Evolutionary conservation across 306 rosid species (phyloP).

Genomic region (Gastrolobium bilobum): DNA sequence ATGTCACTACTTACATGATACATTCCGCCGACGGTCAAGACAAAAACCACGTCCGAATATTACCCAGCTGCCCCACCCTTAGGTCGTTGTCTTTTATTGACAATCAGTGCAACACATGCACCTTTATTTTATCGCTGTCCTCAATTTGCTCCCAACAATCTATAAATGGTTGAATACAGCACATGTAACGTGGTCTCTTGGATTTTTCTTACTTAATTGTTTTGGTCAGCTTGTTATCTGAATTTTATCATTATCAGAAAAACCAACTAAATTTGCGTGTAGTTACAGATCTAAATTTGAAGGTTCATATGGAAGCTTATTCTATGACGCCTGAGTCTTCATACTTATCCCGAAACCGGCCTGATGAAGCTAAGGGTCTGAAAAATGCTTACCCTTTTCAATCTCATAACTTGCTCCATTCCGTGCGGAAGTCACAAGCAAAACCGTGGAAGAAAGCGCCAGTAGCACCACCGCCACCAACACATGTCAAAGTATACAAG

Average conservation of each 20-base stretch:
- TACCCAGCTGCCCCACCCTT: slow-evolving; percentile 39
- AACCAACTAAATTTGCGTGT: background rate
- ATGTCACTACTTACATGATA: slow-evolving; percentile 17
- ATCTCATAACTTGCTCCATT: slow-evolving; percentile 50
- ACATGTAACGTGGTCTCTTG: background rate
- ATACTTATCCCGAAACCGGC: slow-evolving; percentile 1
- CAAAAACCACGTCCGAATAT: slow-evolving; percentile 48
- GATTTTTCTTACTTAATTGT: background rate
- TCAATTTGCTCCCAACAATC: slow-evolving; percentile 12
- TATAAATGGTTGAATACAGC: slow-evolving; percentile 48
- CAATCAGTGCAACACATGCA: background rate
- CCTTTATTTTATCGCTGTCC: background rate
- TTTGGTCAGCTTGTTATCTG: background rate
- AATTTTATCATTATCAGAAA: background rate
- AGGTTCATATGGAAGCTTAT: slow-evolving; percentile 55
- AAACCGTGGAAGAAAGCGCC: slow-evolving; percentile 75
- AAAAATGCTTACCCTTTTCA: slow-evolving; percentile 31
- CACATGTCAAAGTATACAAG: slow-evolving; percentile 66
- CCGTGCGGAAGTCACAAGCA: slow-evolving; percentile 57
- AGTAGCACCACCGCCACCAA: slow-evolving; percentile 66
- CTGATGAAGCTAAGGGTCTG: background rate
- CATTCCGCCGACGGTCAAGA: slow-evolving; percentile 69
- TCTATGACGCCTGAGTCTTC: slow-evolving; percentile 52
- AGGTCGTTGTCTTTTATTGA: slow-evolving; percentile 54
- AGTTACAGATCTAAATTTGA: too few relatives aligned